Percentiles rank a stretch among this genome's conserved stretches.
phyloP scores from a whole-genome alignment of 2,329 filamentous ascomycete genomes.

The Macrophomina pseudophaseolina region DNA sequence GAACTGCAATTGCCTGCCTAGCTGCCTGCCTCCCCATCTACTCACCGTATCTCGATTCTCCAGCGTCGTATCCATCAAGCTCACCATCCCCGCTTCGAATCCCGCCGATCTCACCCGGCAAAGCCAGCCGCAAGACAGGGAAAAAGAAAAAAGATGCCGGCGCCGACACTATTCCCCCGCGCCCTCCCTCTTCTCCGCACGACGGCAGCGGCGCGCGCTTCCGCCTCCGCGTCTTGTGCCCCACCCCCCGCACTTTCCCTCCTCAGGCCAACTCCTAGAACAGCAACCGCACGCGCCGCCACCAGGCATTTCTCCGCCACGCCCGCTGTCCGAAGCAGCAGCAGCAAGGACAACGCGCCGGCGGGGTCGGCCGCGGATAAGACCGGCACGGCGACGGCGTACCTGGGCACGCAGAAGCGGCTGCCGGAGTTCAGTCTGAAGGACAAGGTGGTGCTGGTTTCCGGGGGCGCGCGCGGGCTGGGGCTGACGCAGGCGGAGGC shows the following conservation, averaged over 20 bases:
- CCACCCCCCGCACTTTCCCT: slow-evolving; percentile 4
- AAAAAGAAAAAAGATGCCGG: background rate
- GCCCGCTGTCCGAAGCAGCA: slow-evolving; percentile 1
- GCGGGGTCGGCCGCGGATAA: slow-evolving; percentile 9
- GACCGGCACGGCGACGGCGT: slow-evolving; percentile 10
- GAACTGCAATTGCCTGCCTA: background rate
- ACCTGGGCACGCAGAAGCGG: slow-evolving; percentile 30
- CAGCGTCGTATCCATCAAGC: background rate
- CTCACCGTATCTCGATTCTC: background rate
- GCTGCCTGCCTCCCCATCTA: no score
- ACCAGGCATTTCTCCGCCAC: slow-evolving; percentile 5
- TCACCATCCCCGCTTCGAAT: no score
- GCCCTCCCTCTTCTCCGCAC: slow-evolving; percentile 15
- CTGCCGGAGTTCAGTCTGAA: slow-evolving; percentile 78
- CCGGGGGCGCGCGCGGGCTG: slow-evolving; percentile 73
- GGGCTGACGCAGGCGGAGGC: slow-evolving; percentile 77
- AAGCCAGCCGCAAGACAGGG: background rate
- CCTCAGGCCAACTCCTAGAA: no score
- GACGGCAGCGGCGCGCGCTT: no score
- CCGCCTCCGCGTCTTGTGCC: background rate
- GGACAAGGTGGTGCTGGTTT: slow-evolving; percentile 72
- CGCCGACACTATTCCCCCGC: background rate
- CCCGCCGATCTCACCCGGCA: background rate
- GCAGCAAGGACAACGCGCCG: background rate
- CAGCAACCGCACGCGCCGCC: background rate